A percentile compares a stretch with the other conserved stretches of the same genome.
phyloP scores from a whole-genome alignment of 148 eudicot genomes.

The Amaranthus hypochondriacus region DNA sequence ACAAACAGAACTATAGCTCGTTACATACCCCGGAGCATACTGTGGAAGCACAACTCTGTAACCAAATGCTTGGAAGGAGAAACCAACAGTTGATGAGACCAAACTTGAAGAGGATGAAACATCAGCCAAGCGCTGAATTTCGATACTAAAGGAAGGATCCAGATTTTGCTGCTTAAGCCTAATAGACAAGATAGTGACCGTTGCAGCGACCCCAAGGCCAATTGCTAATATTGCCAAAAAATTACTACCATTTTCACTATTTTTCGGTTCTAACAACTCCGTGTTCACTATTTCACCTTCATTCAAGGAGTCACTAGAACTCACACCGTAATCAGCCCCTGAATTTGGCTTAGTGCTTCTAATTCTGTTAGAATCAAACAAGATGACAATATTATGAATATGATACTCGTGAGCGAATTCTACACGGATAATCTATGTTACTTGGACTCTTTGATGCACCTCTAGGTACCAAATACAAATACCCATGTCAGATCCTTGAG shows the following conservation, averaged over 20 bases:
- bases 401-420: background rate
- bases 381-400: conserved; percentile 1
- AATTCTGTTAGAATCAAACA: conserved; percentile 36
- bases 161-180: conserved; percentile 38
- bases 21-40: conserved; percentile 81
- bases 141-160: conserved; percentile 52
- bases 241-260: conserved; percentile 40
- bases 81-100: conserved; percentile 47
- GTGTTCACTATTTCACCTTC: conserved; percentile 35
- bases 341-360: conserved; percentile 49
- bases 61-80: conserved; percentile 66
- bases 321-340: conserved; percentile 32
- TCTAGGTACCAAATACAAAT: too few relatives aligned
- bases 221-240: conserved; percentile 65
- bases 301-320: conserved; percentile 25
- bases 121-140: conserved; percentile 43
- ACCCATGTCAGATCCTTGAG: too few relatives aligned
- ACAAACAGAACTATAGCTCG: background rate
- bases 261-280: conserved; percentile 30
- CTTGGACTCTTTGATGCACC: too few relatives aligned
- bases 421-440: background rate
- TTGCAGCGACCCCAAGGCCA: conserved; percentile 66
- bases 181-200: conserved; percentile 56
- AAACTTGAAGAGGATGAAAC: conserved; percentile 50
- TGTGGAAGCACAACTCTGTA: conserved; percentile 67